A percentile compares a stretch with the other conserved stretches of the same genome.
These are phyloP conservation scores for Triangularia setosa DNA, from an alignment of 2,329 filamentous ascomycete species.

Conservation along the genomic window DNA sequence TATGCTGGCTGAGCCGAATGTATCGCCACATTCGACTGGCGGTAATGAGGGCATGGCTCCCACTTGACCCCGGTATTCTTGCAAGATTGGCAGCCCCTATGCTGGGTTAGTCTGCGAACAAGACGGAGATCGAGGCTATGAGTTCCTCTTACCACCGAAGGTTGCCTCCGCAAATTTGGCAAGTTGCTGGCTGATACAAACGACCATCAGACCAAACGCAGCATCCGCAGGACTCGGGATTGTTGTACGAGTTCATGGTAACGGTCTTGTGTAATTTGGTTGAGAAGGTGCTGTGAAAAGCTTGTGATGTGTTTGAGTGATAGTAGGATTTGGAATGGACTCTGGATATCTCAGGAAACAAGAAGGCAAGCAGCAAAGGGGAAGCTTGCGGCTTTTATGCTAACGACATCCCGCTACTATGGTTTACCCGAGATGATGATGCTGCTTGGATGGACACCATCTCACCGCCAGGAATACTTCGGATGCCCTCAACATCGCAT, in stretches of 20 bases:
- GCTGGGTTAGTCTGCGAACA: background rate
- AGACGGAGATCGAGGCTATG: background rate
- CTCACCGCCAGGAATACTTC: slow-evolving; percentile 9
- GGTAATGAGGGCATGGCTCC: slow-evolving; percentile 4
- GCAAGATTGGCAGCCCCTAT: slow-evolving; percentile 4
- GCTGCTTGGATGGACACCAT: background rate
- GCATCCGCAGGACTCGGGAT: slow-evolving; percentile 1
- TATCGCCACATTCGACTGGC: background rate
- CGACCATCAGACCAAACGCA: background rate
- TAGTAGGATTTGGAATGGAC: background rate
- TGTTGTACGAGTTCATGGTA: background rate
- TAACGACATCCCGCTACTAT: background rate
- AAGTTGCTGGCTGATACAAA: background rate
- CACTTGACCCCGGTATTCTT: background rate
- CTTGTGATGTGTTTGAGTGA: background rate
- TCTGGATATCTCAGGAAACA: background rate
- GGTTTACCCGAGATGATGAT: background rate
- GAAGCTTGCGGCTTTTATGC: slow-evolving; percentile 12
- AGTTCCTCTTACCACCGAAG: background rate
- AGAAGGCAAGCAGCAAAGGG: background rate
- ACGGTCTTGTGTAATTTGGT: background rate
- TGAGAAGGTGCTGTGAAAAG: background rate
- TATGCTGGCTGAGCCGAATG: background rate
- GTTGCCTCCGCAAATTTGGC: background rate
- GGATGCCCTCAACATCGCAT: slow-evolving; percentile 3